These are phyloP conservation scores for Xylaria sp. DNA, from an alignment of 2,329 filamentous ascomycete genomes.

Conservation along the genomic window DNA sequence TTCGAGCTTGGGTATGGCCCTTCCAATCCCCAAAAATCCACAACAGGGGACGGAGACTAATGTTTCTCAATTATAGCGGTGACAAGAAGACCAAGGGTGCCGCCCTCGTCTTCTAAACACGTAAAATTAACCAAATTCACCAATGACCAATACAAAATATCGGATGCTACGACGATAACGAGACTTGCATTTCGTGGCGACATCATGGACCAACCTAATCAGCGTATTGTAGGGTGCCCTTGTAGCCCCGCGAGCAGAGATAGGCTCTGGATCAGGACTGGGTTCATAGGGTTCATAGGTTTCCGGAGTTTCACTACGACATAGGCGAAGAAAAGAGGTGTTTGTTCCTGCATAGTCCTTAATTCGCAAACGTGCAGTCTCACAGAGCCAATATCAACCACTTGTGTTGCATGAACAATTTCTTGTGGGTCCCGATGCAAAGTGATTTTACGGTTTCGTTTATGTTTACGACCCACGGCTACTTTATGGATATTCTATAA, in stretches of 20 bases:
- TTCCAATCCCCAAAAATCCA: neutral
- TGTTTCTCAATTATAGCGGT: slow-evolving; percentile 70
- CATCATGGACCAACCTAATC: slow-evolving; percentile 38
- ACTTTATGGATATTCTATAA: neutral
- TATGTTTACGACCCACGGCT: neutral
- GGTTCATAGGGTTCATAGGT: slow-evolving; percentile 38
- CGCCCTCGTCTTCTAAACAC: slow-evolving; percentile 91
- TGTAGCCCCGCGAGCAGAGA: slow-evolving; percentile 29
- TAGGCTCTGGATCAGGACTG: slow-evolving; percentile 36
- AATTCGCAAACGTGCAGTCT: slow-evolving; percentile 30
- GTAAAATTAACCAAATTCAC: slow-evolving; percentile 19
- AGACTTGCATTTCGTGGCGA: slow-evolving; percentile 39
- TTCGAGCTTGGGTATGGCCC: slow-evolving; percentile 95
- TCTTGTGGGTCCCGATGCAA: neutral
- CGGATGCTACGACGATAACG: slow-evolving; percentile 42
- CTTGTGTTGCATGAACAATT: slow-evolving; percentile 28
- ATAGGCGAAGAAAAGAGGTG: slow-evolving; percentile 37
- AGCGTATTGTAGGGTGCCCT: slow-evolving; percentile 26
- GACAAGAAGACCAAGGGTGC: slow-evolving; percentile 99
- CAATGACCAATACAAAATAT: slow-evolving; percentile 38
- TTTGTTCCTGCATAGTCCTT: slow-evolving; percentile 33
- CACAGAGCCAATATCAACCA: slow-evolving; percentile 31
- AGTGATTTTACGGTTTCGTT: neutral
- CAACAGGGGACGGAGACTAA: slow-evolving; percentile 25
- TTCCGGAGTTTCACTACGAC: slow-evolving; percentile 40